Percentiles rank a stretch among this genome's conserved stretches.
These are phyloP conservation scores for Colletotrichum agaves DNA, from an alignment of 2,329 filamentous ascomycete genomes.

Conservation along the genomic window DNA sequence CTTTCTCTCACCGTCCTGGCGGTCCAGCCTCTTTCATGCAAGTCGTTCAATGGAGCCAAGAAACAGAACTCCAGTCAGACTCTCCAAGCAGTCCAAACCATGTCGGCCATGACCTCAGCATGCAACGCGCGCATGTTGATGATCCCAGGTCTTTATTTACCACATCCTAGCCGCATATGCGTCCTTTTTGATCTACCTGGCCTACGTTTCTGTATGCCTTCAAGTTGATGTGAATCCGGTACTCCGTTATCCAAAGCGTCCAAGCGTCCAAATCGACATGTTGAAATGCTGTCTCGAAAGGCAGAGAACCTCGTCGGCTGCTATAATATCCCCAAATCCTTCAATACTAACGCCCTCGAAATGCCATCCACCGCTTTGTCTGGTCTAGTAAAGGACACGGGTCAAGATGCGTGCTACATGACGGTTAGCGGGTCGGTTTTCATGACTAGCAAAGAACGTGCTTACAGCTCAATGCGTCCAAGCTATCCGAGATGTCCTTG, in stretches of 20 bases:
- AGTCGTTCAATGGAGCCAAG: too few relatives aligned
- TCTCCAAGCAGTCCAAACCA: neutral
- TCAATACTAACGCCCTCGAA: constrained; percentile 23
- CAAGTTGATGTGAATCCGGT: constrained; percentile 33
- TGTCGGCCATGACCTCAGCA: neutral
- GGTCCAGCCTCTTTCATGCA: too few relatives aligned
- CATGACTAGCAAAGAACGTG: constrained; percentile 32
- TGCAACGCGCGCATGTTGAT: neutral
- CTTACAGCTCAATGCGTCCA: constrained; percentile 85
- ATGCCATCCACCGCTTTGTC: constrained; percentile 2
- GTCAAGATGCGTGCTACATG: constrained; percentile 57
- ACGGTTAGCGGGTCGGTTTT: constrained; percentile 8
- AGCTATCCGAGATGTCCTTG: constrained; percentile 83
- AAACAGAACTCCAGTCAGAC: too few relatives aligned
- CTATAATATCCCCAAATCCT: constrained; percentile 9
- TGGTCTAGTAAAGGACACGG: constrained; percentile 56
- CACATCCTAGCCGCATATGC: neutral
- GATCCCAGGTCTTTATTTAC: neutral
- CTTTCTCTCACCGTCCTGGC: neutral
- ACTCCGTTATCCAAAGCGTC: constrained; percentile 25
- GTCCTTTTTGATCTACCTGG: neutral
- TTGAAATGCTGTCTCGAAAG: constrained; percentile 27
- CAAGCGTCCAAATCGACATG: constrained; percentile 23
- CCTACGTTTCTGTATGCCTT: constrained; percentile 13
- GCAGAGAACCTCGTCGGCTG: constrained; percentile 8